phyloP scores from a whole-genome alignment of 2,329 filamentous ascomycete species.

The Bimuria novae-zelandiae region DNA sequence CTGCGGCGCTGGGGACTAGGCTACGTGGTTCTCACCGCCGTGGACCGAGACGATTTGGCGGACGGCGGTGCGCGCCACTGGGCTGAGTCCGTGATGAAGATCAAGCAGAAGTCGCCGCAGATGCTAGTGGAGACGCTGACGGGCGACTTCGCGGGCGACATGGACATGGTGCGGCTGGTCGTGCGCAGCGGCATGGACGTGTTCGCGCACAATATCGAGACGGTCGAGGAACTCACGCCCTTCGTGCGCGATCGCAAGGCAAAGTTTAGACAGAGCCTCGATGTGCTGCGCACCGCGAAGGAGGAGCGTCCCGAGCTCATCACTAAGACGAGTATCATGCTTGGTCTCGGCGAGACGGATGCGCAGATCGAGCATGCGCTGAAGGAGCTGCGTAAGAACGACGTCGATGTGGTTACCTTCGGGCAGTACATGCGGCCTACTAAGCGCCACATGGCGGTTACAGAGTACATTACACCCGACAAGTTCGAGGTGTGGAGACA shows the following conservation, averaged over 20 bases:
- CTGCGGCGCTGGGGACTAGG: constrained; percentile 90
- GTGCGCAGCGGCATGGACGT: constrained; percentile 90
- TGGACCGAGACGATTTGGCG: constrained; percentile 88
- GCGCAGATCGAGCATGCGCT: constrained; percentile 81
- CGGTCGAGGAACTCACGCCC: constrained; percentile 86
- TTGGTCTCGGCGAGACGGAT: constrained; percentile 91
- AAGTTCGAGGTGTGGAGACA: constrained; percentile 91
- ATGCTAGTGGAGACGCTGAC: constrained; percentile 84
- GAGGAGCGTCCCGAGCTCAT: constrained; percentile 75
- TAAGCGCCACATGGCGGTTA: constrained; percentile 95
- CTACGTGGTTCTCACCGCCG: constrained; percentile 91
- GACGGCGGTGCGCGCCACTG: constrained; percentile 91
- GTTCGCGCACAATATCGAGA: constrained; percentile 97
- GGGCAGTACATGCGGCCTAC: constrained; percentile 99
- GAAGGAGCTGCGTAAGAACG: constrained; percentile 74
- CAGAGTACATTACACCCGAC: constrained; percentile 90
- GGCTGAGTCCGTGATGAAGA: constrained; percentile 90
- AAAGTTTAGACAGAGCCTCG: constrained; percentile 83
- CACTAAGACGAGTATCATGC: constrained; percentile 98
- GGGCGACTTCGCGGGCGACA: constrained; percentile 82
- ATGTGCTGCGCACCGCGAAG: constrained; percentile 82
- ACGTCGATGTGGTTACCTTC: constrained; percentile 95
- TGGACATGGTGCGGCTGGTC: constrained; percentile 85
- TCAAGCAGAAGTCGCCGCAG: constrained; percentile 74
- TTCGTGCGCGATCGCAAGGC: constrained; percentile 88